These are phyloP conservation scores for Suillus subalutaceus DNA, from an alignment of 768 basidiomycete genomes.

Conservation along the genomic window DNA sequence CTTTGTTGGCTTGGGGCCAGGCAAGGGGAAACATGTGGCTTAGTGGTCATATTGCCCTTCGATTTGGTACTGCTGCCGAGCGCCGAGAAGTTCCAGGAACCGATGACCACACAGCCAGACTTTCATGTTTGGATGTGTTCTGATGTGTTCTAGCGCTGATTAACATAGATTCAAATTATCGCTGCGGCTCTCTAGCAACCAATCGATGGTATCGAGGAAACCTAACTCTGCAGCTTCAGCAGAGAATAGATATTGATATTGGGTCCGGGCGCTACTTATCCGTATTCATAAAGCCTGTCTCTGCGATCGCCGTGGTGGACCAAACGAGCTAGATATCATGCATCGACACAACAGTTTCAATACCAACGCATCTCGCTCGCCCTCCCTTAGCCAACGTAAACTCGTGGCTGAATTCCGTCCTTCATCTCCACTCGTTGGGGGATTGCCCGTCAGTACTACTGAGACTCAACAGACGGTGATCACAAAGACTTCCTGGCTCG, in stretches of 20 bases:
- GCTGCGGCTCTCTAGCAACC: not conserved
- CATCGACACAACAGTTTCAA: not conserved
- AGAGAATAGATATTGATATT: not conserved
- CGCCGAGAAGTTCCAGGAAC: slow-evolving; percentile 7
- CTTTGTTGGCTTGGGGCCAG: not conserved
- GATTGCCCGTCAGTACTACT: not conserved
- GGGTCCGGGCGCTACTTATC: slow-evolving; percentile 1
- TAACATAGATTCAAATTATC: slow-evolving; percentile 1
- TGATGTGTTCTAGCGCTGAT: not conserved
- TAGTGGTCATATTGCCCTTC: not conserved
- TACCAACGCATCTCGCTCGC: not conserved
- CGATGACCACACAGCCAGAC: not conserved
- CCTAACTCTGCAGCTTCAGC: not conserved
- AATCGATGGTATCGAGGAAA: slow-evolving; percentile 6
- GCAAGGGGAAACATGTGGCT: not conserved
- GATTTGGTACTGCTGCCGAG: slow-evolving; percentile 1
- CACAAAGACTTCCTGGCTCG: slow-evolving; percentile 24
- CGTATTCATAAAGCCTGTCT: slow-evolving; percentile 3
- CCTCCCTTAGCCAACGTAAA: slow-evolving; percentile 6
- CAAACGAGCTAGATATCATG: slow-evolving; percentile 1
- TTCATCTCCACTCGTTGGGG: slow-evolving; percentile 22
- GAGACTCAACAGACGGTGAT: slow-evolving; percentile 6
- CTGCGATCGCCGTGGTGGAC: not conserved
- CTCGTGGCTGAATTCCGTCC: not conserved
- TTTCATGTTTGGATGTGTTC: not conserved